These are phyloP conservation scores for Solidago caesia DNA, from an alignment of 129 eudicot species.

Conservation along the genomic window DNA sequence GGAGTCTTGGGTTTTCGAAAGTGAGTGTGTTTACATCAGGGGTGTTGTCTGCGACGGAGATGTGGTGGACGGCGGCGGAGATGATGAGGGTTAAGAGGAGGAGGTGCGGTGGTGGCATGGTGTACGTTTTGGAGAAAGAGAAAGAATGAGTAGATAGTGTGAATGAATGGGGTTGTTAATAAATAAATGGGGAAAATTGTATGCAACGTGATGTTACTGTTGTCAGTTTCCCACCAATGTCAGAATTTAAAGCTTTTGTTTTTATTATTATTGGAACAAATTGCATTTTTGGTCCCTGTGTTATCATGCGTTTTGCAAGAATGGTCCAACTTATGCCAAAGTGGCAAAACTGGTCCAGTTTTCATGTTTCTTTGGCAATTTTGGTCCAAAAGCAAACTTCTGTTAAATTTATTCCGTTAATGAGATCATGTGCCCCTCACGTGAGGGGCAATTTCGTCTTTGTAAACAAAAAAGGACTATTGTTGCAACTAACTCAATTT, in stretches of 20 bases:
- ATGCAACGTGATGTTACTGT: slow-evolving; percentile 28
- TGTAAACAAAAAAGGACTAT: too few relatives aligned
- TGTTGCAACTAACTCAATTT: too few relatives aligned
- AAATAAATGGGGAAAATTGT: slow-evolving; percentile 25
- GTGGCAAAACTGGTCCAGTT: too few relatives aligned
- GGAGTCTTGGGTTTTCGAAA: slow-evolving; percentile 59
- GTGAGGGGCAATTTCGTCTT: too few relatives aligned
- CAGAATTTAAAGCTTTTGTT: slow-evolving; percentile 37
- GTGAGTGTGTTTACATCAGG: slow-evolving; percentile 17
- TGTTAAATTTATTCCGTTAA: too few relatives aligned
- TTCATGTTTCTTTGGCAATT: too few relatives aligned
- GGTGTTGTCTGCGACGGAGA: slow-evolving; percentile 17
- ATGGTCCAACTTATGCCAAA: too few relatives aligned
- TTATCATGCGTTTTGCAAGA: too few relatives aligned
- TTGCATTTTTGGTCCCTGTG: too few relatives aligned
- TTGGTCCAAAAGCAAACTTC: too few relatives aligned
- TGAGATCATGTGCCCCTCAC: too few relatives aligned
- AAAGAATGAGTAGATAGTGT: slow-evolving; percentile 3
- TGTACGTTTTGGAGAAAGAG: slow-evolving; percentile 1
- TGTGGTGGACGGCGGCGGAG: slow-evolving; percentile 32
- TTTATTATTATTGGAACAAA: slow-evolving; percentile 19
- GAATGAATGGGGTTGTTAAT: background rate
- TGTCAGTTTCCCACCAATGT: slow-evolving; percentile 34
- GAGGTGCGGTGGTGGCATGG: slow-evolving; percentile 34
- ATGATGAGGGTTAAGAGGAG: slow-evolving; percentile 29